Conservation (phyloP, 805 yeast species). For the Starmerella vaccinii region DNA sequence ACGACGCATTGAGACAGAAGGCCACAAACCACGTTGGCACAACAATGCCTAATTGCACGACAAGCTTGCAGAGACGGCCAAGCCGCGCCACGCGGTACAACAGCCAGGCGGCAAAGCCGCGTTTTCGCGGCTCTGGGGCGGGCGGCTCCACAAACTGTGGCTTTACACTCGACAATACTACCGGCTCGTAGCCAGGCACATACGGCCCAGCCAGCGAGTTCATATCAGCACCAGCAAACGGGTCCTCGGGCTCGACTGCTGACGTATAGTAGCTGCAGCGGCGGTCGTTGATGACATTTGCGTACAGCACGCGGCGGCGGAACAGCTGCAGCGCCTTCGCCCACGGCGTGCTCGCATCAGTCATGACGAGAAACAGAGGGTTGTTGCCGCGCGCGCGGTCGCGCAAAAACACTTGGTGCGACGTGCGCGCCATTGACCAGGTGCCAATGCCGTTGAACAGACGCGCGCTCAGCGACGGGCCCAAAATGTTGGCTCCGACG, state of each 20-base stretch:
- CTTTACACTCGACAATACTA: constrained; percentile 15
- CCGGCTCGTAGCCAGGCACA: constrained; percentile 22
- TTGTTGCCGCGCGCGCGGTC: constrained; percentile 24
- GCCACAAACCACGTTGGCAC: constrained; percentile 59
- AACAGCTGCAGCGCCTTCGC: constrained; percentile 46
- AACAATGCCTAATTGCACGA: constrained; percentile 37
- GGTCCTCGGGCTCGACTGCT: constrained; percentile 42
- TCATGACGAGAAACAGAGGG: constrained; percentile 59
- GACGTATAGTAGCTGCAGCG: constrained; percentile 79
- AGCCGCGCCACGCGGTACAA: background rate
- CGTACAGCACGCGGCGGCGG: constrained; percentile 48
- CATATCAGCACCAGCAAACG: constrained; percentile 13
- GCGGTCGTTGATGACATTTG: constrained; percentile 69
- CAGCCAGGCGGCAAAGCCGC: background rate
- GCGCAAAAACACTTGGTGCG: constrained; percentile 57
- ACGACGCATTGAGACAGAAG: constrained; percentile 39
- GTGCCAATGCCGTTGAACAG: constrained; percentile 59
- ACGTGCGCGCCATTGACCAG: constrained; percentile 55
- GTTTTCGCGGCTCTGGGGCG: background rate
- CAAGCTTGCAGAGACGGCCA: constrained; percentile 32
- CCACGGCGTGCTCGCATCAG: constrained; percentile 51
- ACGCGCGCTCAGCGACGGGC: constrained; percentile 40
- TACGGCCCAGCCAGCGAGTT: constrained; percentile 18
- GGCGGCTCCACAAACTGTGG: constrained; percentile 19
- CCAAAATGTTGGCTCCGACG: constrained; percentile 53